These are phyloP conservation scores for Diaporthe sp. DNA, from an alignment of 2,329 filamentous ascomycete species.

Conservation along the genomic window DNA sequence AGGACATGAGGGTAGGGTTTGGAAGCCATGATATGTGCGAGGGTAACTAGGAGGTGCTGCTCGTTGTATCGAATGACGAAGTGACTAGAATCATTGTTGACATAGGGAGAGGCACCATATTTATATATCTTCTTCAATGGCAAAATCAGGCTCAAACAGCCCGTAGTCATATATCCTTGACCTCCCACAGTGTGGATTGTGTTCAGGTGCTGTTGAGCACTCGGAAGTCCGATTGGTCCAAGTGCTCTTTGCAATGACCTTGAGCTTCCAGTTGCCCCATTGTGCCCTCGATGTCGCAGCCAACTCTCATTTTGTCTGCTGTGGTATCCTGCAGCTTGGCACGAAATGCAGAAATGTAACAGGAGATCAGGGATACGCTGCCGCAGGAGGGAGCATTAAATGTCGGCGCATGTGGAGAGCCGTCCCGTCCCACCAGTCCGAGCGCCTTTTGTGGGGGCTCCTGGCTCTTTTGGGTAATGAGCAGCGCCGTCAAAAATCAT, in stretches of 20 bases:
- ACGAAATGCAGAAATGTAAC: not conserved
- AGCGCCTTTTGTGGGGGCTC: not conserved
- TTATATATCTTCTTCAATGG: not conserved
- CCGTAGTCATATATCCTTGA: not conserved
- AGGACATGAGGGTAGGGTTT: slow-evolving; percentile 46
- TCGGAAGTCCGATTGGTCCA: not conserved
- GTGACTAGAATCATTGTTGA: not conserved
- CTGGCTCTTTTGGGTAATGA: not conserved
- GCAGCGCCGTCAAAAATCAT: not conserved
- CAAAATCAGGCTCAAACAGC: not conserved
- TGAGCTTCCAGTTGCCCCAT: not conserved
- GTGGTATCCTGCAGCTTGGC: not conserved
- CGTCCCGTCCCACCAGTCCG: not conserved
- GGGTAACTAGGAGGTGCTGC: not conserved
- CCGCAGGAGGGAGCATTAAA: not conserved
- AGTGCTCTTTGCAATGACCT: not conserved
- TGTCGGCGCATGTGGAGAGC: not conserved
- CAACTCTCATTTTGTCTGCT: not conserved
- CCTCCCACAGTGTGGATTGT: not conserved
- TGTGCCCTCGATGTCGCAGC: not conserved
- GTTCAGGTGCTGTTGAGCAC: not conserved
- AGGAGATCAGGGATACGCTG: not conserved
- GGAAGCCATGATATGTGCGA: not conserved
- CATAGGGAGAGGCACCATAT: not conserved
- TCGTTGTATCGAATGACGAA: not conserved